Base-by-base conservation (phyloP, 768 basidiomycete genomes). In the Mycena leptocephala region DNA sequence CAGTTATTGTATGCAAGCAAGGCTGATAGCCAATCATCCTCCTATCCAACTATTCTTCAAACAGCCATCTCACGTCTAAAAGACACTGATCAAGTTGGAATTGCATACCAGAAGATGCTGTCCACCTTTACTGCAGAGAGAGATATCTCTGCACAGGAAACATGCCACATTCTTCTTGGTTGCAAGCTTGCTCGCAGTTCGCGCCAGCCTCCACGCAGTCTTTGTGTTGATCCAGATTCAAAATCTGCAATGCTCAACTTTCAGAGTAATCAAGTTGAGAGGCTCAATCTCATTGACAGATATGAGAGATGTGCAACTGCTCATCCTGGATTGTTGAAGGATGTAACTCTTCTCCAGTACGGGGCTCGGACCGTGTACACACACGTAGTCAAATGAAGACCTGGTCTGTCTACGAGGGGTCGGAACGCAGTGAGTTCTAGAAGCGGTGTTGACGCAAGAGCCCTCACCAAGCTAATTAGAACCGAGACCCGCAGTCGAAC, bases 1-100 rank as follows among this genome's bases (percentile, higher is more conserved):
- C 80, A 35, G 80, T 77, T 1, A 79, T 74, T 39, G 65, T 80
- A 78, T 76, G 79, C 76, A 24, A 76, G 76, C 66, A 76, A 76
- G 48, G 74, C 75, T 35, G 75, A 79, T 16, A 76, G 48, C 30
- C 18, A 65, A 7, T 56, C 75, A 26, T 28, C 70, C 2, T 33
- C 71, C 24, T 76, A 79, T 35, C 18, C 56, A n/a, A 5, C 5
- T 0, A 14, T 74, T 26, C 78, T 79, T 20, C 58, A 67, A 5
- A 74, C 26, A 9, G 65, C 72, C 4, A 69, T 78, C 10, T 74
- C 75, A 0, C 75, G 26, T 20, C 67, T 78, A 2, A 26, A 74
- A 22, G 68, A 75, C 5, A 33, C 67, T n/a, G 77, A 72, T 76
- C 28, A 8, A 8, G 75, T 56, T 20, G 65, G 70, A 32, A 64